phyloP scores from a whole-genome alignment of 129 eudicot species.

The Centella asiatica region DNA sequence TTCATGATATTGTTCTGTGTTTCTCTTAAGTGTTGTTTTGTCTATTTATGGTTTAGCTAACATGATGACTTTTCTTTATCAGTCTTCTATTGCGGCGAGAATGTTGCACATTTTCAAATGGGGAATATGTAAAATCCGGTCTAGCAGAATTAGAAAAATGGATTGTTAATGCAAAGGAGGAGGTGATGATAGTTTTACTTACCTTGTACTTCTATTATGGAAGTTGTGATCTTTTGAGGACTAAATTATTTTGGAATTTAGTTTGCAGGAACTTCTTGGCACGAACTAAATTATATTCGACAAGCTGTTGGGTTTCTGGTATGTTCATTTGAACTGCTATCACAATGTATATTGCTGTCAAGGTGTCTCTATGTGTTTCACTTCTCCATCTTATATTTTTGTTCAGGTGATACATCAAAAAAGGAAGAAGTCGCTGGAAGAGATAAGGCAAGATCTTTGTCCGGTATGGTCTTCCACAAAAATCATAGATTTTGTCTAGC shows the following conservation, averaged over 20 bases:
- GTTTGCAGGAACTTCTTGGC: constrained; percentile 99
- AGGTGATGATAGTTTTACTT: constrained; percentile 32
- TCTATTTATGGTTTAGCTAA: background rate
- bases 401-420: constrained; percentile 93
- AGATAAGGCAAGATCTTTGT: constrained; percentile 93
- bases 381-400: background rate
- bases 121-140: constrained; percentile 98
- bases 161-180: constrained; percentile 82
- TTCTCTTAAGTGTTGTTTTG: background rate
- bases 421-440: constrained; percentile 87
- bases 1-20: background rate
- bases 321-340: constrained; percentile 17
- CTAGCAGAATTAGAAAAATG: constrained; percentile 95
- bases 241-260: constrained; percentile 33
- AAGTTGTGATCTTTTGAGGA: background rate
- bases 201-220: background rate
- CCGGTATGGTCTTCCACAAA: constrained; percentile 52
- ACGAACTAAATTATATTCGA: constrained; percentile 91
- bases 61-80: constrained; percentile 9
- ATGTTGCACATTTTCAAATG: constrained; percentile 95
- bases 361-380: background rate
- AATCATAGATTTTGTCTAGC: background rate
- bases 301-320: constrained; percentile 99
- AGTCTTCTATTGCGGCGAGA: constrained; percentile 96
- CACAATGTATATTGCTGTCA: background rate